These are phyloP conservation scores for Phialemoniopsis sp. DNA, from an alignment of 2,329 filamentous ascomycete species.

Conservation along the genomic window DNA sequence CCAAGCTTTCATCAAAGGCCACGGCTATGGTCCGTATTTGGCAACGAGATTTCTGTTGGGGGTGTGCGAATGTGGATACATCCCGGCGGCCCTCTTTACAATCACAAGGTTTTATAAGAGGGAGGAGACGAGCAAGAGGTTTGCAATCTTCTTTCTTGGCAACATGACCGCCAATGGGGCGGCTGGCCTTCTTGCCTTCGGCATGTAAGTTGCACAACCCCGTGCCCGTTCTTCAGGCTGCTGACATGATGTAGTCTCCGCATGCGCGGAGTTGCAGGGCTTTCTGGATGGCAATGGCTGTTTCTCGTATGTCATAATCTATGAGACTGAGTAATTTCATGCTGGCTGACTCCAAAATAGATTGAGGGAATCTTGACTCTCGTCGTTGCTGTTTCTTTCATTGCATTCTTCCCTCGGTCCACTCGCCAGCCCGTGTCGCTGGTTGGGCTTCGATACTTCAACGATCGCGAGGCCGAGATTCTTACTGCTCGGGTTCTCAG, in stretches of 20 bases:
- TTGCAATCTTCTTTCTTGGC: conserved; percentile 39
- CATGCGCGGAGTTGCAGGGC: conserved; percentile 21
- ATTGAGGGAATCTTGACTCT: conserved; percentile 32
- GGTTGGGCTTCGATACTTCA: too few relatives aligned
- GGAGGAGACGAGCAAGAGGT: conserved; percentile 38
- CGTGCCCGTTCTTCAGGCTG: too few relatives aligned
- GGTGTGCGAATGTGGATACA: conserved; percentile 37
- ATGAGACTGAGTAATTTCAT: too few relatives aligned
- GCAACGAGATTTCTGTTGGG: conserved; percentile 30
- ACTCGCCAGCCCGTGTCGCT: too few relatives aligned
- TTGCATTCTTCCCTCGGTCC: conserved; percentile 22
- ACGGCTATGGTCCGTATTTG: conserved; percentile 27
- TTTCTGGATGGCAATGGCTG: conserved; percentile 28
- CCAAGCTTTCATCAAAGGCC: conserved; percentile 33
- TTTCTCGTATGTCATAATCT: too few relatives aligned
- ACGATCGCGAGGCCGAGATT: conserved; percentile 26
- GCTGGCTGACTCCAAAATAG: too few relatives aligned
- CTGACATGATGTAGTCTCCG: conserved; percentile 32
- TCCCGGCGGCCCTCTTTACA: conserved; percentile 41
- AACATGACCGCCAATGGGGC: conserved; percentile 34
- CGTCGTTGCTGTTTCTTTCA: conserved; percentile 22
- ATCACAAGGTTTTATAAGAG: conserved; percentile 43
- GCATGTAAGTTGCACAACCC: too few relatives aligned
- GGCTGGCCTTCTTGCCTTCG: conserved; percentile 35
- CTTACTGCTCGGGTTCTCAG: conserved; percentile 23